Base-by-base conservation (phyloP, 2,329 filamentous ascomycete species). In the Arthrinium puccinioides region DNA sequence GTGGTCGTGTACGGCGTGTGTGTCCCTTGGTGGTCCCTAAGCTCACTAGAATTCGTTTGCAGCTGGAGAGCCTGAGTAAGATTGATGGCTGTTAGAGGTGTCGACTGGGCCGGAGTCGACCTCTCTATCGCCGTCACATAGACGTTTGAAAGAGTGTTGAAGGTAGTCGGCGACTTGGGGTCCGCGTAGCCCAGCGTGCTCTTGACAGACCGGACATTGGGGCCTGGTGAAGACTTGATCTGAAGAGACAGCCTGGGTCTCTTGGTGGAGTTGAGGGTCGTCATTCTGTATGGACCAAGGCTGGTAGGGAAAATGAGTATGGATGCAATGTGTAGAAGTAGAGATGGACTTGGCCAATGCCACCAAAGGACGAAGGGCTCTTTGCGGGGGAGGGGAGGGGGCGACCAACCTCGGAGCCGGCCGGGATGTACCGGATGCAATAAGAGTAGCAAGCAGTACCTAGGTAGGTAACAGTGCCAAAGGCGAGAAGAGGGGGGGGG, bases 81-180 rank as follows among this genome's bases (percentile, higher is more conserved):
- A 45, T 68, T 66, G 53, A 74, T 72, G 36, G 71, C 67, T 3
- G 67, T 71, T 32, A 72, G 51, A 7, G 71, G 66, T 25, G 69
- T 65, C 23, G 64, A 53, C 28, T 65, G 64, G 24, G 62, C 49
- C 3, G 73, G 69, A 2, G 73, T 70, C 20, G 72, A 69, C 43
- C 74, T 70, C 55, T 78, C 76, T 37, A 82, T 78, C 42, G 76
- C 73, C 4, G 72, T 74, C 19, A 73, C 70, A 50, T 82, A 82
- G 42, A 76, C 72, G 57, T 82, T 82, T 37, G 76, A 79, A 26
- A 82, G 66, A 3, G 78, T 82, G 57, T 82, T 82, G 61, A 80
- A 79, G 16, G 75, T 64, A 2, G 78, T 82, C 4, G 76, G 74
- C 21, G 77, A 79, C 40, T 66, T 71, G 21, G 74, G 70, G 47